These are phyloP conservation scores for Rhodotorula taiwanensis DNA, from an alignment of 768 basidiomycete species.

Conservation along the genomic window DNA sequence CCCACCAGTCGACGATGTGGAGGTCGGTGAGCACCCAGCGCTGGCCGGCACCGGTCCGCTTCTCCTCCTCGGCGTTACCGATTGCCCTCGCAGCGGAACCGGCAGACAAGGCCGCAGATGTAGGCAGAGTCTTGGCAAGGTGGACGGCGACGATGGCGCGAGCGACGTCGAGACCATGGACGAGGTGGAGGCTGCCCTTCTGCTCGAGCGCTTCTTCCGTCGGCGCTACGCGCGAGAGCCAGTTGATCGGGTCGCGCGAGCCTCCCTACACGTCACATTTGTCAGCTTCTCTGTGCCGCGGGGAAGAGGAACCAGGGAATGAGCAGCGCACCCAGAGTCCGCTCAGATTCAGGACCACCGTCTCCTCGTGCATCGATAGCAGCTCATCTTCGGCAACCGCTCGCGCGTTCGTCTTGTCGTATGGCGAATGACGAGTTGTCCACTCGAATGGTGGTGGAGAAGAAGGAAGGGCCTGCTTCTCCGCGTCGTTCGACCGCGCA, in stretches of 20 bases:
- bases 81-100: no score
- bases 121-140: slow-evolving; percentile 42
- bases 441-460: slow-evolving; percentile 42
- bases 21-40: slow-evolving; percentile 36
- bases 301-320: not conserved
- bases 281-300: no score
- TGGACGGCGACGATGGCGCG: slow-evolving; percentile 59
- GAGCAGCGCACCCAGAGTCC: slow-evolving; percentile 51
- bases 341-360: slow-evolving; percentile 58
- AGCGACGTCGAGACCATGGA: slow-evolving; percentile 58
- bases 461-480: not conserved
- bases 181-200: slow-evolving; percentile 59
- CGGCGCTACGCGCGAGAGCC: slow-evolving; percentile 54
- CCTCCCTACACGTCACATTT: slow-evolving; percentile 48
- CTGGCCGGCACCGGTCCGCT: not conserved
- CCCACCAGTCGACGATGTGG: slow-evolving; percentile 60
- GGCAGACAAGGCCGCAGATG: not conserved
- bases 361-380: slow-evolving; percentile 48
- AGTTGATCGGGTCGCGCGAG: slow-evolving; percentile 51
- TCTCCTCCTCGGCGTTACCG: not conserved
- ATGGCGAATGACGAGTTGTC: slow-evolving; percentile 55
- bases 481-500: not conserved
- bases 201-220: slow-evolving; percentile 53
- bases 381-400: slow-evolving; percentile 56
- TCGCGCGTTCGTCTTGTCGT: slow-evolving; percentile 48